Conservation (phyloP, 164 flowering plant species). For the Cinnamomum micranthum region DNA sequence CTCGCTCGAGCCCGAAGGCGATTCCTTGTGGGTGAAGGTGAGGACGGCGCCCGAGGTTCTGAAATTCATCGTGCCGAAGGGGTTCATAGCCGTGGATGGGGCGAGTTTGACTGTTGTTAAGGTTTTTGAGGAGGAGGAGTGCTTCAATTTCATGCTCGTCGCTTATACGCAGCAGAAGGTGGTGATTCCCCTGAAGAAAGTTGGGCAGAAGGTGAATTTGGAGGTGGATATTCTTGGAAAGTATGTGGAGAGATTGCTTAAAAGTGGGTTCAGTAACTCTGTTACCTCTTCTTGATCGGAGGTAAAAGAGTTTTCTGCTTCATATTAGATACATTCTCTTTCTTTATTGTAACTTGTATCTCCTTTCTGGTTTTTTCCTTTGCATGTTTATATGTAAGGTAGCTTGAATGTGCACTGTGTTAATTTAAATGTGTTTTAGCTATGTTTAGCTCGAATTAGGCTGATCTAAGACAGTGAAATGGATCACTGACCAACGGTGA, state of each 20-base stretch:
- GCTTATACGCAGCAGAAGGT: constrained; percentile 86
- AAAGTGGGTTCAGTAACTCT: constrained; percentile 40
- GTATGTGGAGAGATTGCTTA: constrained; percentile 81
- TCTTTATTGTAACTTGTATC: background rate
- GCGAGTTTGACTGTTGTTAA: constrained; percentile 91
- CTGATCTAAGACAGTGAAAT: no score
- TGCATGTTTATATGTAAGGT: no score
- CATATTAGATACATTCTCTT: background rate
- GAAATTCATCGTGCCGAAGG: constrained; percentile 81
- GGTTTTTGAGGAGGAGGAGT: constrained; percentile 69
- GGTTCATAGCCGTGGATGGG: constrained; percentile 88
- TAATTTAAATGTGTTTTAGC: no score
- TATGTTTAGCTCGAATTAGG: no score
- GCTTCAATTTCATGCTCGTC: constrained; percentile 88
- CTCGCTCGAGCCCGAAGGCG: constrained; percentile 49
- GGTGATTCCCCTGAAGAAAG: constrained; percentile 78
- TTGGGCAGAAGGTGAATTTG: constrained; percentile 87
- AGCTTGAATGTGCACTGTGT: no score
- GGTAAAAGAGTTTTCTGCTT: background rate
- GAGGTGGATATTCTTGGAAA: constrained; percentile 94
- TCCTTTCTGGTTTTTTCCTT: no score
- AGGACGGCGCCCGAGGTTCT: constrained; percentile 48
- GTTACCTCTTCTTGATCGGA: constrained; percentile 20
- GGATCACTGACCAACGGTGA: no score
- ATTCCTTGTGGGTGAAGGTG: constrained; percentile 89